Conservation (phyloP, 176 grass and related monocot species). For the Secale cereale region DNA sequence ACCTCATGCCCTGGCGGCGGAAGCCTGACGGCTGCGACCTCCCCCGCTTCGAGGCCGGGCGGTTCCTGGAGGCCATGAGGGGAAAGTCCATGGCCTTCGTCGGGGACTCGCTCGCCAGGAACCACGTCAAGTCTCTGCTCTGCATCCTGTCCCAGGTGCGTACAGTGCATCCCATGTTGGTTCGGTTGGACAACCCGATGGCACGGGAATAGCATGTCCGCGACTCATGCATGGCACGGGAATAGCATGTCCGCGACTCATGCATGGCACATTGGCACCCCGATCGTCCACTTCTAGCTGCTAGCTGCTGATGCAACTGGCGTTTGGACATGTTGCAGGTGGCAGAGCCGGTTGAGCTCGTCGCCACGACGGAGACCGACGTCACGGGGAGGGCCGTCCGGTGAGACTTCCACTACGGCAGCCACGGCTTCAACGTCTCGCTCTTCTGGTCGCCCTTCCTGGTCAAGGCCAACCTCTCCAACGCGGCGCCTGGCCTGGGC, state of each 20-base stretch:
- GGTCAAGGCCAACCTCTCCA: constrained; percentile 34
- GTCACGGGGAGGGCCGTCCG: constrained; percentile 30
- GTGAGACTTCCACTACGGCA: constrained; percentile 26
- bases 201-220: too few relatives aligned
- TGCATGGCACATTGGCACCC: too few relatives aligned
- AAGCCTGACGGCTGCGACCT: constrained; percentile 45
- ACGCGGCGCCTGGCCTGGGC: constrained; percentile 24
- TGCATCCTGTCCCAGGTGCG: constrained; percentile 52
- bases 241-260: too few relatives aligned
- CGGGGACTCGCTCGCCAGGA: constrained; percentile 76
- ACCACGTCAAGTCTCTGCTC: constrained; percentile 70
- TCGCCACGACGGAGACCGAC: constrained; percentile 16
- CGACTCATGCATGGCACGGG: too few relatives aligned
- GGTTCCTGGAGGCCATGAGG: constrained; percentile 47
- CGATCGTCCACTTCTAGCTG: too few relatives aligned
- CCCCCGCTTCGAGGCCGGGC: constrained; percentile 40
- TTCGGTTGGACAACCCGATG: too few relatives aligned
- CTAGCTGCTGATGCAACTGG: too few relatives aligned
- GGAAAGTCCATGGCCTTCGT: constrained; percentile 68
- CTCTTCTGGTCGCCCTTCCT: constrained; percentile 61
- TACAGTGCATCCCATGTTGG: too few relatives aligned
- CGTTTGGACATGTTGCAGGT: constrained; percentile 24
- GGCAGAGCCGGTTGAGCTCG: constrained; percentile 18
- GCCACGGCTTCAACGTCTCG: constrained; percentile 36
- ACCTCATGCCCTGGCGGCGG: constrained; percentile 61